phyloP scores from a whole-genome alignment of 352 stramenopile genomes.

The Globisporangium acanthophoron region DNA sequence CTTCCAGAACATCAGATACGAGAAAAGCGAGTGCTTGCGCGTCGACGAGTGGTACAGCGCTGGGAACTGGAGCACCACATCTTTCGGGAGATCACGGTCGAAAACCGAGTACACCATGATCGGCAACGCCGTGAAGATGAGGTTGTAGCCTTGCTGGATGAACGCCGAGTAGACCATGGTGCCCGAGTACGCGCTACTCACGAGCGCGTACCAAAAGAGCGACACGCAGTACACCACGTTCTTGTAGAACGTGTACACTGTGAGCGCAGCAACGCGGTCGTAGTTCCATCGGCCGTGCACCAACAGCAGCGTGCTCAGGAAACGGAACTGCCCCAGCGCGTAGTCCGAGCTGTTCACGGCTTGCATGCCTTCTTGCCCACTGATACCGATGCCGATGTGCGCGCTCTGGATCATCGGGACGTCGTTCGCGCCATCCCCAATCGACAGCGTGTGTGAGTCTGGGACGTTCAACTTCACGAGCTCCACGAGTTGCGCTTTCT shows the following conservation, averaged over 20 bases:
- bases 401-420: constrained; percentile 90
- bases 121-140: constrained; percentile 92
- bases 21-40: constrained; percentile 58
- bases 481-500: constrained; percentile 98
- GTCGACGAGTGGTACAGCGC: constrained; percentile 57
- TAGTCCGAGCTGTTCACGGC: constrained; percentile 89
- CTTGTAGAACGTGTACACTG: constrained; percentile 90
- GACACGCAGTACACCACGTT: constrained; percentile 90
- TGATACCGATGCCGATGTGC: constrained; percentile 91
- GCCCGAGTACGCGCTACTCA: constrained; percentile 89
- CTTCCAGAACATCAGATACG: constrained; percentile 84
- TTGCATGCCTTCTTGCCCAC: constrained; percentile 97
- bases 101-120: constrained; percentile 86
- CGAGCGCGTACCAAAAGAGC: constrained; percentile 88
- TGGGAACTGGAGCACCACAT: constrained; percentile 58
- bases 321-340: constrained; percentile 78
- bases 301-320: constrained; percentile 67
- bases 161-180: constrained; percentile 83
- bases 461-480: constrained; percentile 89
- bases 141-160: constrained; percentile 92
- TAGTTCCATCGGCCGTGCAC: constrained; percentile 87
- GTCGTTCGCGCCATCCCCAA: constrained; percentile 90
- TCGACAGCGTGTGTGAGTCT: constrained; percentile 83
- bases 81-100: constrained; percentile 70
- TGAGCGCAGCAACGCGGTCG: constrained; percentile 78